These are phyloP conservation scores for Kregervanrija pseudodelftensis DNA, from an alignment of 805 yeast genomes.

Conservation along the genomic window DNA sequence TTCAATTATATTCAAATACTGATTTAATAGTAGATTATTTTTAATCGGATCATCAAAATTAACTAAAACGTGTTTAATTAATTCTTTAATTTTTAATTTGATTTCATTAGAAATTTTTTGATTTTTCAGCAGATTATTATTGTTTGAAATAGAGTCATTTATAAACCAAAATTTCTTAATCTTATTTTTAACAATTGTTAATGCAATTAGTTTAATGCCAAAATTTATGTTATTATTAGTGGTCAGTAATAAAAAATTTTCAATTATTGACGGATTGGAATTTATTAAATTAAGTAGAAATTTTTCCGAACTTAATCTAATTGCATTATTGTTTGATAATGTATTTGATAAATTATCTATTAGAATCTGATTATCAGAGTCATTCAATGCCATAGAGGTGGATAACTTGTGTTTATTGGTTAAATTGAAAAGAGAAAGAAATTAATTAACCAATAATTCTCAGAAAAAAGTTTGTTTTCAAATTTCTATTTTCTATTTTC, in stretches of 20 bases:
- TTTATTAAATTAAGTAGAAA: background rate
- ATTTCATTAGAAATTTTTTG: conserved; percentile 40
- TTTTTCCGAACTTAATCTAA: conserved; percentile 1
- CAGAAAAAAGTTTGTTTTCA: too few species aligned
- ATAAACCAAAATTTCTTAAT: conserved; percentile 57
- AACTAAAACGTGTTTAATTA: background rate
- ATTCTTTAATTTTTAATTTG: conserved; percentile 49
- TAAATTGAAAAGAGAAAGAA: too few species aligned
- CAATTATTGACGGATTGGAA: too few species aligned
- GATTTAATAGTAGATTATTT: conserved; percentile 39
- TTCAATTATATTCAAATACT: conserved; percentile 50
- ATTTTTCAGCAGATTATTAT: conserved; percentile 11
- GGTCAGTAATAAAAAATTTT: conserved; percentile 29
- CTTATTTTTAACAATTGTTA: conserved; percentile 76
- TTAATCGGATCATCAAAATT: conserved; percentile 20
- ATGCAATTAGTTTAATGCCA: conserved; percentile 62
- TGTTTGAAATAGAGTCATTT: conserved; percentile 13
- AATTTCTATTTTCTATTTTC: too few species aligned
- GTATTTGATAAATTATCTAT: too few species aligned
- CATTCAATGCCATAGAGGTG: too few species aligned
- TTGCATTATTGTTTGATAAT: too few species aligned
- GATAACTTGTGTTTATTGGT: too few species aligned
- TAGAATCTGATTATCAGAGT: too few species aligned
- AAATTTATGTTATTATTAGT: conserved; percentile 33
- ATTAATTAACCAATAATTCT: too few species aligned